Base-by-base conservation (phyloP, 768 basidiomycete genomes). In the Auricularia cornea region DNA sequence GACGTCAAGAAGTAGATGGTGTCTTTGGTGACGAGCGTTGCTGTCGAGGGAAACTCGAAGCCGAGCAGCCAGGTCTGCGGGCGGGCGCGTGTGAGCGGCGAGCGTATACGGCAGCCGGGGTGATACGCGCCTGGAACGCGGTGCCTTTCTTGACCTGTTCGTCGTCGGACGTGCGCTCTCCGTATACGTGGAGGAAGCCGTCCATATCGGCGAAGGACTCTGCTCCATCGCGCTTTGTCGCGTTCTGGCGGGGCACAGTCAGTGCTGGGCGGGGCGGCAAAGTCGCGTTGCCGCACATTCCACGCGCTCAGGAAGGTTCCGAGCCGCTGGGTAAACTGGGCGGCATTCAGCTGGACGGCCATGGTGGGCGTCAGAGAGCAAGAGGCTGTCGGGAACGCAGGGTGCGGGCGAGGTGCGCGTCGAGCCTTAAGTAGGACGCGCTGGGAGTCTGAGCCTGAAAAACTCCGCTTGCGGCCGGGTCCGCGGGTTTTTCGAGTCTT, bases 11-110 rank as follows among this genome's bases (percentile, higher is more conserved):
- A 88, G 35, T 79, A 78, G 23, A 98, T 76, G 70, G 84, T 89
- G 61, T 87, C 79, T 69, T 88, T 88, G 63, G 87, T 82, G 69
- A 98, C 90, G 23, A 98, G 78, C 63, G 95, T 81, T 31, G 98
- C 79, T 0, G 96, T 98, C 0, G 94, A 93, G 2, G 96, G 97
- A 71, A 98, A 98, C 75, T 99, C 96, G 74, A 94, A 98, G 16
- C 95, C 96, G 41, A 98, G 83, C 20, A 99, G 80, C 92, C 94
- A 97, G 71, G 94, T 95, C 96, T 97, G 67, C 29, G 63, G 41
- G 59, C 30, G 60, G 52, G 59, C 40, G 16, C 59, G 12, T 28
- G 56, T 33, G 31, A 56, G 33, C 44, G 28, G n/a, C 56, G 59
- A 59, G 60, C 60, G 62, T 68, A 60, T 44, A 20, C 28, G 44